Evolutionary conservation across 1,284 basidiomycete genomes (phyloP), one percentile per base, ranked within the genome.

Genomic region (Lignosus rhinocerotis): DNA sequence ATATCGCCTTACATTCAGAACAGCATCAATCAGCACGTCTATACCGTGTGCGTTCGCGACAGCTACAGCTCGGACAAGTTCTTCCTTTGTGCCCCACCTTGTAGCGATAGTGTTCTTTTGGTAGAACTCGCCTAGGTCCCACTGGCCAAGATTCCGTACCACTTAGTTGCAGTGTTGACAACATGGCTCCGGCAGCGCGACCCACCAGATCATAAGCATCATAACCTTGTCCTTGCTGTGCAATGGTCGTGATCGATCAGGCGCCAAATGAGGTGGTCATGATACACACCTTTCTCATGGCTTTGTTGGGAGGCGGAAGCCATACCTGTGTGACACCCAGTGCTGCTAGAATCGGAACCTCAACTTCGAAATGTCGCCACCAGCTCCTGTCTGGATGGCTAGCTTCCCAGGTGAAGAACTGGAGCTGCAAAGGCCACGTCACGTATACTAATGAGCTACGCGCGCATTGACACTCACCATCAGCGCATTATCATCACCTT

Each of bases 71-170:
- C 75, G 70, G 2, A 94, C 69, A 19, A 96, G 82, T 66, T 98
- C 88, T 46, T 93, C 85, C 66, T 89, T 90, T 12, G 88, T 90
- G 17, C 96, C 96, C 93, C 94, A 98, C 62, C 95, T 85, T n/a
- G 95, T 98, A 9, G 79, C 73, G 51, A 84, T 75, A n/a, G 82
- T 76, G 11, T 90, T 91, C 72, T 94, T 96, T 72, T 93, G 90
- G 52, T 93, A 76, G 66, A 97, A 98, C 77, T 98, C 95, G 48
- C 96, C 96, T 10, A 98, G 76, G 70, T 95, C 93, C 90, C 91
- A 94, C 83, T 93, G 59, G 10, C 25, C 12, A 43, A 3, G 14
- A 12, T 19, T 51, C 12, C 51, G 49, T 17, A 36, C 11, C 32
- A 36, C 14, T 39, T n/a, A 39, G 36, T 14, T 39, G 11, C 14